Percentiles rank a stretch among this genome's conserved stretches.
phyloP scores from a whole-genome alignment of 192 early-diverging fungal genomes.

The Umbelopsis isabellina region DNA sequence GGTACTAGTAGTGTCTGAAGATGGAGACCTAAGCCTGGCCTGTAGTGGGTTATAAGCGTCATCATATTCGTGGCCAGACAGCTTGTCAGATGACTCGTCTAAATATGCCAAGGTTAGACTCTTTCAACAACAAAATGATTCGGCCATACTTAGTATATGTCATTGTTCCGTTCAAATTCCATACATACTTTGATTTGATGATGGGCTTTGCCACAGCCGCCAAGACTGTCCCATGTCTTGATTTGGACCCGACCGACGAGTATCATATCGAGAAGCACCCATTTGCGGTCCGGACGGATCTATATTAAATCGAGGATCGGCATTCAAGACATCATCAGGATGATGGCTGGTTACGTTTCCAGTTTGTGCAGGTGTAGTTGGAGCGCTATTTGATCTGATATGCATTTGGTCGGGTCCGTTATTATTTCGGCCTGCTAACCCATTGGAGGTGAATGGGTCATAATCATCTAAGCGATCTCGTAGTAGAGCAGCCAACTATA shows the following conservation, averaged over 20 bases:
- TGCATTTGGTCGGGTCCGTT: conserved; percentile 13
- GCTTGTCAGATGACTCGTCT: background rate
- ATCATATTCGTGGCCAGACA: background rate
- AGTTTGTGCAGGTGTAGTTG: background rate
- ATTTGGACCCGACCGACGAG: background rate
- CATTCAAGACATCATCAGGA: background rate
- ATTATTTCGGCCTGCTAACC: background rate
- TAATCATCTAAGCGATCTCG: conserved; percentile 22
- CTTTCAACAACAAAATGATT: background rate
- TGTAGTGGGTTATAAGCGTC: conserved; percentile 7
- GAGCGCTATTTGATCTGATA: conserved; percentile 19
- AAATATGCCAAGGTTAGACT: background rate
- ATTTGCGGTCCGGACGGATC: background rate
- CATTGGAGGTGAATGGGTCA: conserved; percentile 9
- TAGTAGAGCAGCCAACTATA: background rate
- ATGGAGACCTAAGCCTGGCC: background rate
- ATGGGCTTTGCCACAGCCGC: background rate
- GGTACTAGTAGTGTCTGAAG: conserved; percentile 2
- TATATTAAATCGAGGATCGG: background rate
- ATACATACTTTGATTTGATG: background rate
- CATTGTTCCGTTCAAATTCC: too few species aligned
- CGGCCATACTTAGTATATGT: too few species aligned
- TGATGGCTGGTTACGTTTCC: background rate
- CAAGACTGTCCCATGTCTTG: background rate
- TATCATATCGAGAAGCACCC: background rate